phyloP scores from a whole-genome alignment of 2,329 filamentous ascomycete genomes.

The Macroventuria anomochaeta region DNA sequence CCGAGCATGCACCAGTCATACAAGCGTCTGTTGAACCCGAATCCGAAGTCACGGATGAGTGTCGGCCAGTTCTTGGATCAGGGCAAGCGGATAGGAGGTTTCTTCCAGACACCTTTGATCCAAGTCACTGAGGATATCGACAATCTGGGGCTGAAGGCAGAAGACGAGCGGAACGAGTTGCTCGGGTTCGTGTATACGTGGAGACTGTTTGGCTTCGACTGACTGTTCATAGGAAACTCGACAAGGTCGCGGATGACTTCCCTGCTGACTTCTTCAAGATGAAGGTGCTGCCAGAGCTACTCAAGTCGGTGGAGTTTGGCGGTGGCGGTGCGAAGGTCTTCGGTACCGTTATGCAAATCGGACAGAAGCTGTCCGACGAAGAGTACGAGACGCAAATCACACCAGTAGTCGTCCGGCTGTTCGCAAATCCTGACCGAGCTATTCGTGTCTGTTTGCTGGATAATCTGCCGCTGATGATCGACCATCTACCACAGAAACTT shows the following conservation, averaged over 20 bases:
- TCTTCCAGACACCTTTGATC: constrained; percentile 93
- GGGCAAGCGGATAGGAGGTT: constrained; percentile 78
- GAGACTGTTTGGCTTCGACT: neutral
- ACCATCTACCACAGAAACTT: constrained; percentile 82
- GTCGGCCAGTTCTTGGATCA: constrained; percentile 89
- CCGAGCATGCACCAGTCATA: constrained; percentile 90
- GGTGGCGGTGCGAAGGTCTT: constrained; percentile 94
- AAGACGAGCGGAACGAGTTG: constrained; percentile 83
- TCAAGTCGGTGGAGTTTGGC: constrained; percentile 99
- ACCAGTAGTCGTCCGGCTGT: constrained; percentile 85
- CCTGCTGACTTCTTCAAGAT: constrained; percentile 98
- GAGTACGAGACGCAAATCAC: constrained; percentile 87
- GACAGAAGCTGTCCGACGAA: constrained; percentile 82
- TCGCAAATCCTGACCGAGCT: constrained; percentile 88
- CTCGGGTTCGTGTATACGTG: constrained; percentile 62
- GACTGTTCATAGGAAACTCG: constrained; percentile 66
- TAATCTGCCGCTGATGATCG: constrained; percentile 88
- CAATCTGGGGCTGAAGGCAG: constrained; percentile 85
- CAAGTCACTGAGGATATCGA: constrained; percentile 92
- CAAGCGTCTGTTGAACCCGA: constrained; percentile 84
- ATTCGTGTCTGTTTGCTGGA: constrained; percentile 91
- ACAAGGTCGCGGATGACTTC: constrained; percentile 88
- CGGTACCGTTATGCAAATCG: constrained; percentile 86
- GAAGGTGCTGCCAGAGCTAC: constrained; percentile 90
- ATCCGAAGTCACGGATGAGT: constrained; percentile 86